phyloP scores from a whole-genome alignment of 225 moss, liverwort and hornwort genomes.

The Asterella californica region DNA sequence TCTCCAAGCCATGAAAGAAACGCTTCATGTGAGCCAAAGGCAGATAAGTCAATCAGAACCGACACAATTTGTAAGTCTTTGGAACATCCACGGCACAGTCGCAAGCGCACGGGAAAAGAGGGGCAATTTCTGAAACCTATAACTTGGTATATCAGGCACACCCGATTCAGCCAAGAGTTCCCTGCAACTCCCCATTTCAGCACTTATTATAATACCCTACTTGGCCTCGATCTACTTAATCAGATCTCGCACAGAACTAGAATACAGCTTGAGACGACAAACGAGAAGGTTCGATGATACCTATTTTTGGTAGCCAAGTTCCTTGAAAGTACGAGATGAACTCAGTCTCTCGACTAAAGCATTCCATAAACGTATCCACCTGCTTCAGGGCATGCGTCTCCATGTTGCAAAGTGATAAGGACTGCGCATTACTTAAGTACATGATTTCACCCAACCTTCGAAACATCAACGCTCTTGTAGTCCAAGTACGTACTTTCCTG shows the following conservation, averaged over 20 bases:
- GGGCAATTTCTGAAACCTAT: neutral
- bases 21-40: neutral
- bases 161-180: neutral
- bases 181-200: neutral
- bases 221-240: neutral
- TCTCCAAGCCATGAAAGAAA: no score
- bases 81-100: neutral
- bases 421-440: conserved; percentile 41
- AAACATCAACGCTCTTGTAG: conserved; percentile 40
- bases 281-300: conserved; percentile 13
- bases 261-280: neutral
- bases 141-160: neutral
- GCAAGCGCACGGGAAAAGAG: neutral
- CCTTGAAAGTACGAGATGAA: conserved; percentile 38
- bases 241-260: neutral
- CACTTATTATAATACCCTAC: neutral
- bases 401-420: conserved; percentile 46
- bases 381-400: conserved; percentile 50
- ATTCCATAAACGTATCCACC: conserved; percentile 37
- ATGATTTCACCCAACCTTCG: conserved; percentile 48
- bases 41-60: neutral
- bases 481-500: conserved; percentile 33
- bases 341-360: conserved; percentile 30
- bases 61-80: neutral
- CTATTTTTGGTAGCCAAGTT: conserved; percentile 40